Evolutionary conservation across 1,284 basidiomycete species (phyloP), one percentile per base, ranked within the genome.

Genomic region (Heterobasidion occidentale): DNA sequence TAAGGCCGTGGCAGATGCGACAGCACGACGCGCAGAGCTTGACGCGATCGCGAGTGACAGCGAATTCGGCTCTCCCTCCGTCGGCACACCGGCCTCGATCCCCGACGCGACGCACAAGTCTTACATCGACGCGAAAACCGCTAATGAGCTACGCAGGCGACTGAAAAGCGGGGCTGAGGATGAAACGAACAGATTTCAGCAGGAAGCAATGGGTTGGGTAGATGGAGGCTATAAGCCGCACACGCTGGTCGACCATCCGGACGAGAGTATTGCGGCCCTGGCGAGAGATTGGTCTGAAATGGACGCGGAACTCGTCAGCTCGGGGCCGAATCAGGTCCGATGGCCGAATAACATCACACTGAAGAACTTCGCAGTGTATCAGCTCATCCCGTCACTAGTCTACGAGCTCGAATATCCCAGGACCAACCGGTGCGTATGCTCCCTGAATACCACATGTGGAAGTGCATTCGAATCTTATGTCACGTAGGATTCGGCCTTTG

Each of bases 391-490:
- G 9, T 93, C 94, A 0, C 78, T 99, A 51, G 94, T 98, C 6
- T 99, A 99, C 68, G 92, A 98, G 68, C 78, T 99, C 52, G 94
- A 97, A 69, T 99, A 97, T 69, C 96, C 96, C 6, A 76, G 95
- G 46, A 97, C 94, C 1, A 83, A 90, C 33, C 75, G 77, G 89
- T 91, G 64, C 55, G 80, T 67, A 2, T 54, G 17, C 46, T 46
- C 46, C 51, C 33, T 52, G 20, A 47, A 59, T 36, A 55, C 46
- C 49, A 9, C 53, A 56, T 51, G 52, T 51, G 14, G 38, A 27
- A n/a, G 38, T n/a, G 38, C 11, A 42, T 42, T 11, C n/a, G 38
- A 42, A 27, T 27, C n/a, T 17, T 8, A 15, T 15, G 46, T 8
- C 14, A 48, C 20, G 4, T 60, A 92, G 90, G 33, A 92, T 98